phyloP scores from a whole-genome alignment of 257 asterid species.

The Nicotiana attenuata region DNA sequence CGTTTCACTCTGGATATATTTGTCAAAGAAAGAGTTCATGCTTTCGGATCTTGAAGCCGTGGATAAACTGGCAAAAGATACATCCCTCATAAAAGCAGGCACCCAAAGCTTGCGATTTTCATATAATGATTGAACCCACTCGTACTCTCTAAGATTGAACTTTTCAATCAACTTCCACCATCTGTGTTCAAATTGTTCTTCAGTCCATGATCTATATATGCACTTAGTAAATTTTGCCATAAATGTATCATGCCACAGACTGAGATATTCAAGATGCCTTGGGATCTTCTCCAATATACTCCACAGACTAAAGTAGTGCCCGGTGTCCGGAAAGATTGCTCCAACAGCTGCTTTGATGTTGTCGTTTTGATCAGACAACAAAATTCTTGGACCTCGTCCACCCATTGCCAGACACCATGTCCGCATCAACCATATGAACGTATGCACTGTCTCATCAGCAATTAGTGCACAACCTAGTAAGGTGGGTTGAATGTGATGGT shows the following conservation, averaged over 20 bases:
- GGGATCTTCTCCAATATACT: constrained; percentile 64
- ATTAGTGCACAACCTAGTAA: constrained; percentile 83
- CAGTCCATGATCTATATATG: constrained; percentile 58
- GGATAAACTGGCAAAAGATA: constrained; percentile 67
- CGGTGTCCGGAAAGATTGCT: constrained; percentile 49
- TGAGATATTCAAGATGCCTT: constrained; percentile 54
- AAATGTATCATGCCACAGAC: constrained; percentile 65
- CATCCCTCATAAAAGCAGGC: constrained; percentile 61
- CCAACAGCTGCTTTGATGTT: constrained; percentile 64
- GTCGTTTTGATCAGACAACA: constrained; percentile 64
- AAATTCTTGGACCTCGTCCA: constrained; percentile 55
- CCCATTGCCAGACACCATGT: constrained; percentile 90
- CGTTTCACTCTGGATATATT: constrained; percentile 55
- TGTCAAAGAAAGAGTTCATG: constrained; percentile 60
- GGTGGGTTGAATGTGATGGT: constrained; percentile 77
- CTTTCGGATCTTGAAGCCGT: constrained; percentile 68
- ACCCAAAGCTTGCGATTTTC: constrained; percentile 76
- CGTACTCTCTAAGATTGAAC: constrained; percentile 68
- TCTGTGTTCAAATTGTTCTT: constrained; percentile 66
- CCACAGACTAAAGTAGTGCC: constrained; percentile 60
- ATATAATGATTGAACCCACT: constrained; percentile 62
- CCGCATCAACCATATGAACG: constrained; percentile 76
- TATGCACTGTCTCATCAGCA: constrained; percentile 72
- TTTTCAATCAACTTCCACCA: constrained; percentile 82
- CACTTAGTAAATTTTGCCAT: constrained; percentile 62